Evolutionary conservation across 306 rosid species (phyloP), one percentile per base, ranked within the genome.

Genomic region (Rosa persica): DNA sequence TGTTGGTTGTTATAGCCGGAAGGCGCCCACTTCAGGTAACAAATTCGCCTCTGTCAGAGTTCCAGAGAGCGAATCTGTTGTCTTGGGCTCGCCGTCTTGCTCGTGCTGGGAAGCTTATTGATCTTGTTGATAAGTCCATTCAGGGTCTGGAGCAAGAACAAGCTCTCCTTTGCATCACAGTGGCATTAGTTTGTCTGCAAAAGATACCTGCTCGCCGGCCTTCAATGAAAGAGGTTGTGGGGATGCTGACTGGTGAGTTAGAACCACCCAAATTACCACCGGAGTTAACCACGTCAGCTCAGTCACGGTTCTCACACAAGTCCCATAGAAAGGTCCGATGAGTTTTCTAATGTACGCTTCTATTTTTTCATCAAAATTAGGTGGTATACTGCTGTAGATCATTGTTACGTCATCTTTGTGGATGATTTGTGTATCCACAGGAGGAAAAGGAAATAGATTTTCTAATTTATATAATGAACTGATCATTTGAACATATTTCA

Each of bases 11-110:
- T 77, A 82, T 93, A 72, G 84, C 99, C 0, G 99, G 99, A 51
- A 81, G 99, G 55, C 92, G 98, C 6, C 99, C 99, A 4, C 93
- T 96, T 70, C 98, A 93, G 86, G 97, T 96, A 34, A 89, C 88
- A 0, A 92, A 84, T 81, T 93, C 99, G 3, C 99, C 98, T 0
- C 8, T 90, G 39, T 88, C 97, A 0, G 98, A 96, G 73, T 93
- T 91, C 85, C 94, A 93, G 13, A 79, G 88, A 16, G 99, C 99
- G 0, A 96, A 96, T 83, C 82, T 96, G n/a, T 69, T 93, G 66
- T 96, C 98, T 0, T 96, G 99, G 99, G 96, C 96, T 0, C 96
- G 99, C 39, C 91, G 84, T 78, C 90, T 93, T 58, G 97, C 99
- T 0, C 86, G 97, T 25, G 78, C 86, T 10, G 97, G 99, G 67